A percentile compares a stretch with the other conserved stretches of the same genome.
phyloP scores from a whole-genome alignment of 805 yeast species.

The Candida boleticola region DNA sequence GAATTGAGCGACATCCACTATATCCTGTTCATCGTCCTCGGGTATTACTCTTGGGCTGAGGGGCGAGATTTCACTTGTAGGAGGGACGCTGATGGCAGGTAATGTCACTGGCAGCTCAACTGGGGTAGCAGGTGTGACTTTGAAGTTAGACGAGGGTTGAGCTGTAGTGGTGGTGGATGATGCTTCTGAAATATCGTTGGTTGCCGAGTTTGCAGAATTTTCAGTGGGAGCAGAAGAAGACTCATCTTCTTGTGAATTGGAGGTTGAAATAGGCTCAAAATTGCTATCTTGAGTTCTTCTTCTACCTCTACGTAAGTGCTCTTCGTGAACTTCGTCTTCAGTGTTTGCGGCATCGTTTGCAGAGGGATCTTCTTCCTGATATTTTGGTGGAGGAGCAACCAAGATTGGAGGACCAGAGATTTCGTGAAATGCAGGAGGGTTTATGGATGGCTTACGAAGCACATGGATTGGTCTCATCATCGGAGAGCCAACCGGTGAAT shows the following conservation, averaged over 20 bases:
- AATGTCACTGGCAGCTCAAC: not conserved
- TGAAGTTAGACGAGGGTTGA: not conserved
- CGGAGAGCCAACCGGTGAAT: constrained; percentile 44
- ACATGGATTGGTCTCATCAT: constrained; percentile 50
- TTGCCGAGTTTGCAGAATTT: too few species aligned
- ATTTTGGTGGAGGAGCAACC: constrained; percentile 29
- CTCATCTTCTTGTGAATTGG: too few species aligned
- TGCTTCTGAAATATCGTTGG: too few species aligned
- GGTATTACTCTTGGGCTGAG: not conserved
- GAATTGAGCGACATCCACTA: not conserved
- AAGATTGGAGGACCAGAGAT: constrained; percentile 16
- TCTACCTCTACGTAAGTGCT: constrained; percentile 1
- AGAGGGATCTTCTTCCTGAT: constrained; percentile 21
- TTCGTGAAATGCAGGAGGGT: constrained; percentile 62
- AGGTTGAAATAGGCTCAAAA: too few species aligned
- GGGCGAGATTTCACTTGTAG: too few species aligned
- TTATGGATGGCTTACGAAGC: constrained; percentile 51
- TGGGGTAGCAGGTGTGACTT: not conserved
- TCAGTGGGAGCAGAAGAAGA: too few species aligned
- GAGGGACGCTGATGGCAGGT: not conserved
- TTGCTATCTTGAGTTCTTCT: not conserved
- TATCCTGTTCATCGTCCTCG: constrained; percentile 3
- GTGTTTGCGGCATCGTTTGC: not conserved
- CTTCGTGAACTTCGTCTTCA: not conserved
- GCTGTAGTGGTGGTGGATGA: not conserved